These are phyloP conservation scores for Tuctoria greenei DNA, from an alignment of 176 grass and related monocot species.

Conservation along the genomic window DNA sequence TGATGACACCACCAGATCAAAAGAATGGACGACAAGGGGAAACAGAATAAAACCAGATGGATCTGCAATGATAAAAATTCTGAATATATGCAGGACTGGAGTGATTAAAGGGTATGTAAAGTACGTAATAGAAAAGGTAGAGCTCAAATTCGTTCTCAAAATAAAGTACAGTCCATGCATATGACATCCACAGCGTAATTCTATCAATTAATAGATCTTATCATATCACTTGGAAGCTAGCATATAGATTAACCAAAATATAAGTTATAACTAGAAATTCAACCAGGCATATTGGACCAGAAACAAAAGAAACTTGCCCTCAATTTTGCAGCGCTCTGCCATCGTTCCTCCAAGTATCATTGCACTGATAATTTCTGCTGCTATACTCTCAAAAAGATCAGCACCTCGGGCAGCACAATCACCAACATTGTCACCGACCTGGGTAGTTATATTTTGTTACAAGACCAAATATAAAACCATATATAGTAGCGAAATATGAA, in stretches of 20 bases:
- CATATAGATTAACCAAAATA: not conserved
- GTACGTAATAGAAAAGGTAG: not conserved
- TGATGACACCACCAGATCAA: conserved; percentile 98
- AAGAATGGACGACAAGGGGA: conserved; percentile 97
- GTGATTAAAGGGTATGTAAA: not conserved
- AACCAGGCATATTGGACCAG: conserved; percentile 1
- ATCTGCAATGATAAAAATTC: conserved; percentile 64
- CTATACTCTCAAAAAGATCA: conserved; percentile 99
- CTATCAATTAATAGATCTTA: not conserved
- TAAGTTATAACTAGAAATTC: conserved; percentile 18
- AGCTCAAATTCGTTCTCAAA: conserved; percentile 18
- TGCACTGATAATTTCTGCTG: conserved; percentile 99
- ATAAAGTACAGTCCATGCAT: not conserved
- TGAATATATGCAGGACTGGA: not conserved
- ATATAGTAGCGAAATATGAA: conserved; percentile 24
- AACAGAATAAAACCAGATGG: conserved; percentile 98
- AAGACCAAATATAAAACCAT: not conserved
- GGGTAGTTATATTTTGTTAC: conserved; percentile 29
- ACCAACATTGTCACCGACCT: conserved; percentile 99
- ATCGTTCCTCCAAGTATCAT: conserved; percentile 99
- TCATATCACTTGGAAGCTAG: not conserved
- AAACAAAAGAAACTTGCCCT: conserved; percentile 55
- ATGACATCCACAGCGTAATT: conserved; percentile 4
- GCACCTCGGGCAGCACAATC: conserved; percentile 97
- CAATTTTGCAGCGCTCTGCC: conserved; percentile 98